Evolutionary conservation across 2,329 filamentous ascomycete genomes (phyloP).

Genomic region (Monosporascus sp.): DNA sequence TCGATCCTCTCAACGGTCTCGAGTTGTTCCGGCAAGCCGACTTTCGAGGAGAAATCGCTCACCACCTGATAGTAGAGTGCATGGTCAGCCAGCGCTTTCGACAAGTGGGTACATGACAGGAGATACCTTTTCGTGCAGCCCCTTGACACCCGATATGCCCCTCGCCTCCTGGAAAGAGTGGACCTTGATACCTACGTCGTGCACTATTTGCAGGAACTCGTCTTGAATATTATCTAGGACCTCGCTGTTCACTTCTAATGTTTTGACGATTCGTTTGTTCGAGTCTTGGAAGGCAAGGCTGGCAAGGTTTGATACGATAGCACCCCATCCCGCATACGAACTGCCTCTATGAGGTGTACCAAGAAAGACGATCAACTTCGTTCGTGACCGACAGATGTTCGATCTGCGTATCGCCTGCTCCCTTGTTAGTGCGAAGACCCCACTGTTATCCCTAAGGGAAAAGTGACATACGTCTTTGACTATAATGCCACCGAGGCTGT

Average conservation of each 20-base stretch:
- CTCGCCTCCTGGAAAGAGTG: constrained; percentile 34
- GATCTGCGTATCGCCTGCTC: constrained; percentile 27
- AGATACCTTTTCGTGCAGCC: constrained; percentile 26
- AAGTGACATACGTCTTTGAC: constrained; percentile 27
- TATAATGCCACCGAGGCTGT: constrained; percentile 34
- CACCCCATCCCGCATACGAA: constrained; percentile 24
- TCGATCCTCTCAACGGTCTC: constrained; percentile 34
- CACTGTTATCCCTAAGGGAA: background rate
- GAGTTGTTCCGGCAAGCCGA: constrained; percentile 24
- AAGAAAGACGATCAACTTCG: constrained; percentile 31
- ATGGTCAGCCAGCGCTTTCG: background rate
- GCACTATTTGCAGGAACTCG: constrained; percentile 25
- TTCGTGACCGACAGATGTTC: constrained; percentile 16
- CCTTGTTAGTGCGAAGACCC: background rate
- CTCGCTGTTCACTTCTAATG: constrained; percentile 28
- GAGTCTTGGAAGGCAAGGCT: constrained; percentile 27
- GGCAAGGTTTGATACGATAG: constrained; percentile 27
- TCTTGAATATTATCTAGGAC: constrained; percentile 32
- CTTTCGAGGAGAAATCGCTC: constrained; percentile 33
- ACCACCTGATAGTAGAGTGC: constrained; percentile 25
- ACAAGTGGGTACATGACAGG: background rate
- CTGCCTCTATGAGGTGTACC: constrained; percentile 35
- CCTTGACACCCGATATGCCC: constrained; percentile 28
- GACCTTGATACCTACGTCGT: constrained; percentile 23
- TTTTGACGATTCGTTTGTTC: constrained; percentile 26